Base-by-base conservation (phyloP, 2,329 filamentous ascomycete genomes). In the Aspergillus spinulosporus region DNA sequence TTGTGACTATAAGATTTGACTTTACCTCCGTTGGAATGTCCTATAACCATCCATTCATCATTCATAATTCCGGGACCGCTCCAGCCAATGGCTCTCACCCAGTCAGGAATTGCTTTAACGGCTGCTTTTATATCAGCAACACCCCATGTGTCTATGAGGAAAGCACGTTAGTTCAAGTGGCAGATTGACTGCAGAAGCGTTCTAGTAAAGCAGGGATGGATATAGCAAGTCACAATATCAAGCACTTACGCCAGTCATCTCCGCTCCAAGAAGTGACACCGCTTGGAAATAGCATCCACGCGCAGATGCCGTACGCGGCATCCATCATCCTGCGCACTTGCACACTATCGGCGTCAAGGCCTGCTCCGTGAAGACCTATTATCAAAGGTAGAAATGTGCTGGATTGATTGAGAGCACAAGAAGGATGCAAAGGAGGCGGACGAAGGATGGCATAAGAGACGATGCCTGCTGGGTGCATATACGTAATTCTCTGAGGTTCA, bases 231-330 rank as follows among this genome's bases (percentile, higher is more conserved):
- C 21, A 21, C 21, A 21, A 21, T 21, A 47, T 9, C 11, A 49
- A 9, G 43, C n/a, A 52, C 74, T 64, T 69, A 78, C 75, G 83
- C 83, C 83, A 85, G 62, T 85, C 83, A 66, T 86, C 83, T 26
- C 80, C 79, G 61, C 80, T 82, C 83, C 83, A 85, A 4, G 80
- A 69, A 14, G 82, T 85, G 12, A 80, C 81, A 21, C 83, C 83
- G 3, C 78, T 81, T 7, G 83, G 82, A 61, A 82, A 79, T 12
- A 85, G 50, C 1, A 80, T 71, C 81, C 82, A 86, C 2, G 81
- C 77, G 58, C 79, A 81, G 21, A 84, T 68, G 57, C 83, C 77
- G 21, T 79, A 74, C 1, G 82, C 70, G 15, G 72, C 69, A 64
- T 84, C 77, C 34, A 85, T 68, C 56, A 77, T 74, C 52, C 78